phyloP scores from a whole-genome alignment of 1,284 basidiomycete genomes.

The Veloboletus limbatus region DNA sequence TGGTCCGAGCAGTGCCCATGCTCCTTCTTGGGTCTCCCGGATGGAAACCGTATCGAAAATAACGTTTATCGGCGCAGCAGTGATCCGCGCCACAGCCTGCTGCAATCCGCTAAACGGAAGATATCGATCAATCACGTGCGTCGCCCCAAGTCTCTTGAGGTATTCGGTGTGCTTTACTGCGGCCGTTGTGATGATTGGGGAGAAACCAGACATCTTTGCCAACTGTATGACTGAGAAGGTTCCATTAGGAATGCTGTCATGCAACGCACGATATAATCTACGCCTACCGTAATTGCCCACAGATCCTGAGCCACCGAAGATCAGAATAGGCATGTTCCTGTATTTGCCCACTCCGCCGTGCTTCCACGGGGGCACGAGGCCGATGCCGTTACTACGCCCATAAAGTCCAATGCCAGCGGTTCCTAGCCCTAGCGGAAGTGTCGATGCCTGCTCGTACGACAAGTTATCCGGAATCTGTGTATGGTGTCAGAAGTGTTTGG shows the following conservation, averaged over 20 bases:
- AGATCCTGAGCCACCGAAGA: conserved; percentile 45
- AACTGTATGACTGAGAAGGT: conserved; percentile 27
- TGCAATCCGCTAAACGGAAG: conserved; percentile 27
- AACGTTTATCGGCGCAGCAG: conserved; percentile 33
- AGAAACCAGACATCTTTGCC: conserved; percentile 35
- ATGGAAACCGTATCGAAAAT: conserved; percentile 35
- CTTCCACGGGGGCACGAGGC: conserved; percentile 34
- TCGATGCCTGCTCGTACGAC: conserved; percentile 34
- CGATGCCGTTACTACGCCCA: conserved; percentile 33
- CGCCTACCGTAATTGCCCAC: conserved; percentile 45
- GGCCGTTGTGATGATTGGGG: conserved; percentile 41
- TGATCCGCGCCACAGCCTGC: conserved; percentile 29
- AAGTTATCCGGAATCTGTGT: conserved; percentile 32
- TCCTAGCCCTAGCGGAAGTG: conserved; percentile 29
- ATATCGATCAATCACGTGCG: conserved; percentile 42
- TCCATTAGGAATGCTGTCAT: conserved; percentile 13
- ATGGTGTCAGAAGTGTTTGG: conserved; percentile 9
- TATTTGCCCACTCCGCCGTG: conserved; percentile 36
- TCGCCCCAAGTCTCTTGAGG: conserved; percentile 45
- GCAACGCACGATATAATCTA: conserved; percentile 3
- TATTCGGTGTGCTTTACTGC: conserved; percentile 40
- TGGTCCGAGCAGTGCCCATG: conserved; percentile 31
- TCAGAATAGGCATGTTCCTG: conserved; percentile 39
- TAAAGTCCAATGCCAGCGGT: conserved; percentile 34
- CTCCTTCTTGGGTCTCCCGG: conserved; percentile 34